Base-by-base conservation (phyloP, 2,329 filamentous ascomycete species). In the Trichoderma asperellum region DNA sequence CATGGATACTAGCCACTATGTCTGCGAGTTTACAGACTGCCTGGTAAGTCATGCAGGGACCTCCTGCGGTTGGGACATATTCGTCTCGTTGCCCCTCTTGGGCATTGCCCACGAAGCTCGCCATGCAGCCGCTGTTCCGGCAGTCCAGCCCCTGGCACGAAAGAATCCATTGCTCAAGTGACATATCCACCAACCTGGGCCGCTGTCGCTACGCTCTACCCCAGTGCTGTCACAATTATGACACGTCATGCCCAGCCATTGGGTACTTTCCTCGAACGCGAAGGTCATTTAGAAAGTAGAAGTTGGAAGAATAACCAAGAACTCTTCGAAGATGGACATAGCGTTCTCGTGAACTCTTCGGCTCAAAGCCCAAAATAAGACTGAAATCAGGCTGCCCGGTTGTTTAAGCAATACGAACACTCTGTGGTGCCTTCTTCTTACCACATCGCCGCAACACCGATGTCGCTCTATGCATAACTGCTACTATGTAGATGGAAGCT, bases 181-280 rank as follows among this genome's bases (percentile, higher is more conserved):
- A 32, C 60, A 27, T 35, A 37, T 35, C 53, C 60, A 69, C 29
- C 14, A 52, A 35, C 29, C 35, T 18, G 53, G 53, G 49, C 18
- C 47, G 59, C 21, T n/a, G 52, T 43, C 53, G 53, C 60, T 64
- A 32, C 37, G 29, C 29, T 43, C 18, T 21, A 52, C 47, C 47
- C 59, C 53, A 32, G 49, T 62, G 60, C 60, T 29, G 67, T 59
- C 40, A 29, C 60, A 58, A 69, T 59, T 64, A 40, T 69, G 67
- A 69, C 67, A 49, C 56, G 59, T 69, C 67, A 69, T 69, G 59
- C 67, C 43, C 52, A 60, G 35, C 67, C 40, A 24, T 40, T 43
- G 53, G 40, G 58, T n/a, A 49, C 40, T 58, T 32, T 55, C 37
- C 34, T 55, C 40, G 12, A n/a, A 32, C 11, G 21, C 32, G 21